Conservation (phyloP, 345 rosid genomes). For the Citrus australasica region DNA sequence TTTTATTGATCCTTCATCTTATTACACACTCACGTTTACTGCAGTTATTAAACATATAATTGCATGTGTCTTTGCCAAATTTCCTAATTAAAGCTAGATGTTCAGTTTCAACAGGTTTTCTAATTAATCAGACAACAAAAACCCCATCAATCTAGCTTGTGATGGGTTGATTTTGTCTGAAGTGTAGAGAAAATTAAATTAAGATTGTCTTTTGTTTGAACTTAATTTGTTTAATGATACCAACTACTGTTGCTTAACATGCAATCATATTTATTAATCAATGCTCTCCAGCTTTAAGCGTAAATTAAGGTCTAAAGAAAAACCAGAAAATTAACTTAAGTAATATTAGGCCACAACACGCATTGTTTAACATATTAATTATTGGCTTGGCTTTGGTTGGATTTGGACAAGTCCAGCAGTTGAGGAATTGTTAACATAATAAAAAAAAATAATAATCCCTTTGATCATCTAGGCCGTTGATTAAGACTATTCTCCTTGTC, state of each 20-base stretch:
- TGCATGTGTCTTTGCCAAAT: conserved; percentile 2
- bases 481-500: background rate
- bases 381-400: background rate
- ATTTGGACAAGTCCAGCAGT: background rate
- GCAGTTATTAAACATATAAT: background rate
- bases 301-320: background rate
- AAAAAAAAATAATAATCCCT: background rate
- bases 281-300: background rate
- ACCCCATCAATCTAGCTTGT: too few species aligned
- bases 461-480: conserved; percentile 6
- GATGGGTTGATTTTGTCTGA: too few species aligned
- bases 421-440: background rate
- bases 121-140: background rate
- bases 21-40: background rate
- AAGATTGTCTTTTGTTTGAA: background rate
- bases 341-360: background rate
- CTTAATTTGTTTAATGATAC: background rate
- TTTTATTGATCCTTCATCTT: conserved; percentile 2
- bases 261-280: background rate
- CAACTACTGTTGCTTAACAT: background rate
- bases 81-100: background rate
- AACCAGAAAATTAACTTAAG: background rate
- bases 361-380: background rate
- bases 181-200: too few species aligned
- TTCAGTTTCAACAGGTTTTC: background rate